Conservation (phyloP, 208 protist genomes). For the Trypanosoma scelopori region DNA sequence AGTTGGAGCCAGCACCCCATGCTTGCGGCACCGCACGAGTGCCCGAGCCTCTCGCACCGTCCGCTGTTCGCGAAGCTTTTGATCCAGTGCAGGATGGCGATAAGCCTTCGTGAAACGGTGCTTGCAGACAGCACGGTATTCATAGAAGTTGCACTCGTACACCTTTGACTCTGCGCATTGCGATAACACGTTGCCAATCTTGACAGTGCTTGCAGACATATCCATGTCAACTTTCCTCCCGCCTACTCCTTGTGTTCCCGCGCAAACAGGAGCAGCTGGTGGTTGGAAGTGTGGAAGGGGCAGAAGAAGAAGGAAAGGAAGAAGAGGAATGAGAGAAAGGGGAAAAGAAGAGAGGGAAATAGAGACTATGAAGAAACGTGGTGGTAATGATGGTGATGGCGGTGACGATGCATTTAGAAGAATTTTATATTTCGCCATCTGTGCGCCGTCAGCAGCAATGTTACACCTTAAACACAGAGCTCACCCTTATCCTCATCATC, state of each 20-base stretch:
- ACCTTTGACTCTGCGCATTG: conserved; percentile 83
- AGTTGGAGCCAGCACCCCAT: conserved; percentile 61
- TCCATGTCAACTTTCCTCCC: conserved; percentile 9
- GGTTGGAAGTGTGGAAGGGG: too few species aligned
- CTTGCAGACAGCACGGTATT: conserved; percentile 60
- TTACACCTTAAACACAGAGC: too few species aligned
- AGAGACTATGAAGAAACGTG: background rate
- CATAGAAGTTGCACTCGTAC: conserved; percentile 71
- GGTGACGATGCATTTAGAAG: too few species aligned
- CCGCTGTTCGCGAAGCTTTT: conserved; percentile 75
- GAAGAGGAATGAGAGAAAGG: background rate
- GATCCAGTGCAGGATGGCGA: conserved; percentile 72
- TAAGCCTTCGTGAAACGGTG: conserved; percentile 78
- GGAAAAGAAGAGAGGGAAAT: conserved; percentile 2
- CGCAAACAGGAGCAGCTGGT: too few species aligned
- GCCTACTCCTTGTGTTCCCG: background rate
- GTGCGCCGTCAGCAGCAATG: too few species aligned
- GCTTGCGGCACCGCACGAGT: conserved; percentile 57
- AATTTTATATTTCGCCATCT: too few species aligned
- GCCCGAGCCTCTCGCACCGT: conserved; percentile 70
- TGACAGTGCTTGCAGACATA: conserved; percentile 5
- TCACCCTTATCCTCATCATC: too few species aligned
- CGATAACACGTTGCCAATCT: conserved; percentile 34
- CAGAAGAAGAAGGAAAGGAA: background rate
- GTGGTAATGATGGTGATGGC: background rate